Evolutionary conservation across 805 yeast species (phyloP).

Genomic region (Cyberlindnera mycetangii): DNA sequence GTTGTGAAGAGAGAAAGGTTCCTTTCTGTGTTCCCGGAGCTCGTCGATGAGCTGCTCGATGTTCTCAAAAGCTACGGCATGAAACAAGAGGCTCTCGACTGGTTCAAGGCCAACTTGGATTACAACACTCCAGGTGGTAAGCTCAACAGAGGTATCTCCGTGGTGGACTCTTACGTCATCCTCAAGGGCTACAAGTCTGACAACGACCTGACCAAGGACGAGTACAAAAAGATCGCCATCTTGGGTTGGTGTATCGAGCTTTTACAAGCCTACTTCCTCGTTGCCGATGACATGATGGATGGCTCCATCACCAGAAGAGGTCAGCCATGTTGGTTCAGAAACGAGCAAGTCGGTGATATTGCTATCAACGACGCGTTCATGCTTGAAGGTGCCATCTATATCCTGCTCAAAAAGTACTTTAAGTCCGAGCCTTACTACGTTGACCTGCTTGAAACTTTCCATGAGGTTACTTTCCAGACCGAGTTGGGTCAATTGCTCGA

Average conservation of each 20-base stretch:
- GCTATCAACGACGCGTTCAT: slow-evolving; percentile 97
- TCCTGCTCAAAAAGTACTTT: slow-evolving; percentile 87
- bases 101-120: slow-evolving; percentile 72
- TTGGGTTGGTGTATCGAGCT: slow-evolving; percentile 96
- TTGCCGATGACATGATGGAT: slow-evolving; percentile 99
- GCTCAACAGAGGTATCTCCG: slow-evolving; percentile 93
- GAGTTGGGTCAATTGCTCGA: slow-evolving; percentile 96
- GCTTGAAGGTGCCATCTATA: slow-evolving; percentile 92
- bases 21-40: slow-evolving; percentile 64
- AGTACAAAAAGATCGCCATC: slow-evolving; percentile 80
- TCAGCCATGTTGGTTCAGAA: slow-evolving; percentile 96
- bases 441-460: slow-evolving; percentile 89
- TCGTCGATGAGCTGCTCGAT: slow-evolving; percentile 72
- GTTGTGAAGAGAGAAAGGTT: slow-evolving; percentile 49
- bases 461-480: slow-evolving; percentile 95
- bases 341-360: slow-evolving; percentile 76
- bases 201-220: slow-evolving; percentile 60
- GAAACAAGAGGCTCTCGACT: slow-evolving; percentile 79
- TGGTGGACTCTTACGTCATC: slow-evolving; percentile 85
- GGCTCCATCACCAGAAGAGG: slow-evolving; percentile 95
- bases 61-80: slow-evolving; percentile 68
- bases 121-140: slow-evolving; percentile 97
- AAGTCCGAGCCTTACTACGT: slow-evolving; percentile 77
- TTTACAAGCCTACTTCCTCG: slow-evolving; percentile 93
- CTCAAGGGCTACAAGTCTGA: slow-evolving; percentile 59